Evolutionary conservation across 2,329 filamentous ascomycete genomes (phyloP).

Genomic region (Exophiala bonariae): DNA sequence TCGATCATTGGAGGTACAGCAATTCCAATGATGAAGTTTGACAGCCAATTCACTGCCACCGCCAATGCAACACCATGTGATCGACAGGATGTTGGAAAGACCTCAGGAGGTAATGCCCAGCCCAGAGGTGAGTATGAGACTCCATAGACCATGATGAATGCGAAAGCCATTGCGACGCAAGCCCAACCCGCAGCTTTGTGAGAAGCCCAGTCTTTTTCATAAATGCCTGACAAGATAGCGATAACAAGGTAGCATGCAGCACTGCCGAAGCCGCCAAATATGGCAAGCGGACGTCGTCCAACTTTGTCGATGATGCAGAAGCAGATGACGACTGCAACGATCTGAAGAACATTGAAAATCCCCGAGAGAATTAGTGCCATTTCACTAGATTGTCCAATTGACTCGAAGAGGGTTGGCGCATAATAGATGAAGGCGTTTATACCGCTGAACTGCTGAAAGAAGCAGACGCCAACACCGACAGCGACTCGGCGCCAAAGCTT

Average conservation of each 20-base stretch:
- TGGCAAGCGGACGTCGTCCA: constrained; percentile 46
- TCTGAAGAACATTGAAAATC: constrained; percentile 37
- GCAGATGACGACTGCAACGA: constrained; percentile 31
- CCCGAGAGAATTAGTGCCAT: constrained; percentile 36
- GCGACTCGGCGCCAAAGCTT: no score
- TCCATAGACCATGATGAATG: constrained; percentile 57
- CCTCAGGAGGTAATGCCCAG: constrained; percentile 40
- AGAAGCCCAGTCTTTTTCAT: constrained; percentile 49
- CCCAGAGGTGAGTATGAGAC: constrained; percentile 50
- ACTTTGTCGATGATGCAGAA: constrained; percentile 46
- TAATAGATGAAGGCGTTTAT: constrained; percentile 48
- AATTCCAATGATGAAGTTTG: constrained; percentile 65
- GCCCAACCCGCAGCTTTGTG: constrained; percentile 56
- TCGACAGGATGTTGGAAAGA: constrained; percentile 53
- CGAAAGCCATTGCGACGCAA: no score
- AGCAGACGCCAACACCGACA: constrained; percentile 42
- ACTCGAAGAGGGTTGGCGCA: constrained; percentile 43
- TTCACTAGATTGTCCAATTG: constrained; percentile 30
- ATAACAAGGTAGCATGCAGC: constrained; percentile 67
- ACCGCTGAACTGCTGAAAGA: constrained; percentile 46
- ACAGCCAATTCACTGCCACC: constrained; percentile 64
- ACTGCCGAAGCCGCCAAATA: constrained; percentile 48
- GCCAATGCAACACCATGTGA: constrained; percentile 67
- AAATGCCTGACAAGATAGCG: constrained; percentile 59
- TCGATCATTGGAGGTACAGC: constrained; percentile 64